Conservation (phyloP, 805 yeast species). For the Teunomyces pallodes region DNA sequence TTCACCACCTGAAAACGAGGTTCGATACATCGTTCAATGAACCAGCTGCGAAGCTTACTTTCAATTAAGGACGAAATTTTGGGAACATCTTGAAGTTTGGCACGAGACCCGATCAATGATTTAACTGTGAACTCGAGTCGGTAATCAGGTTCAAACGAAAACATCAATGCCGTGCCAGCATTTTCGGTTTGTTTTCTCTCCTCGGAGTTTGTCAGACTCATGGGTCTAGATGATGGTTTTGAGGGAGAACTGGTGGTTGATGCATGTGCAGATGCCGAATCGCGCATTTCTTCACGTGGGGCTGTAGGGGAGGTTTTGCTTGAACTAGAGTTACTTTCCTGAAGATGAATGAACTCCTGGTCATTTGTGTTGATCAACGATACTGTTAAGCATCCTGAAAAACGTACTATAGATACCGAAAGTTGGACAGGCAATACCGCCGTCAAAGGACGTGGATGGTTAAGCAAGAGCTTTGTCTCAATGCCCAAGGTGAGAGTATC, state of each 20-base stretch:
- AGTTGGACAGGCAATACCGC: constrained; percentile 86
- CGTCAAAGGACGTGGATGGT: constrained; percentile 78
- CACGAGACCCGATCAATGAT: constrained; percentile 87
- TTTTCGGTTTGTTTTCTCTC: constrained; percentile 8
- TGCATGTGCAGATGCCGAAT: constrained; percentile 12
- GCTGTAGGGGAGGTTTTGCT: background rate
- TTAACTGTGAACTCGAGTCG: constrained; percentile 84
- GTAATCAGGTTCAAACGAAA: constrained; percentile 90
- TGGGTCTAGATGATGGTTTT: background rate
- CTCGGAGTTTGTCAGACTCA: background rate
- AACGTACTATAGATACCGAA: constrained; percentile 84
- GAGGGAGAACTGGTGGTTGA: constrained; percentile 2
- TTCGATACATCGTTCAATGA: constrained; percentile 87
- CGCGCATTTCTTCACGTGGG: constrained; percentile 17
- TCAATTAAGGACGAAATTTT: constrained; percentile 85
- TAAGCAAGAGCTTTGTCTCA: constrained; percentile 73
- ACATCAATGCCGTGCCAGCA: constrained; percentile 64
- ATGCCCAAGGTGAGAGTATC: constrained; percentile 85
- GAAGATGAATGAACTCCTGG: constrained; percentile 21
- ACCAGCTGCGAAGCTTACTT: constrained; percentile 79
- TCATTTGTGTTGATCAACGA: constrained; percentile 54
- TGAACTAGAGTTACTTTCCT: constrained; percentile 6
- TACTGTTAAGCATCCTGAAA: constrained; percentile 85
- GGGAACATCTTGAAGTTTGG: constrained; percentile 90
- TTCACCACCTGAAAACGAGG: constrained; percentile 86